Base-by-base conservation (phyloP, 2,329 filamentous ascomycete species). In the Paramyrothecium roridum region DNA sequence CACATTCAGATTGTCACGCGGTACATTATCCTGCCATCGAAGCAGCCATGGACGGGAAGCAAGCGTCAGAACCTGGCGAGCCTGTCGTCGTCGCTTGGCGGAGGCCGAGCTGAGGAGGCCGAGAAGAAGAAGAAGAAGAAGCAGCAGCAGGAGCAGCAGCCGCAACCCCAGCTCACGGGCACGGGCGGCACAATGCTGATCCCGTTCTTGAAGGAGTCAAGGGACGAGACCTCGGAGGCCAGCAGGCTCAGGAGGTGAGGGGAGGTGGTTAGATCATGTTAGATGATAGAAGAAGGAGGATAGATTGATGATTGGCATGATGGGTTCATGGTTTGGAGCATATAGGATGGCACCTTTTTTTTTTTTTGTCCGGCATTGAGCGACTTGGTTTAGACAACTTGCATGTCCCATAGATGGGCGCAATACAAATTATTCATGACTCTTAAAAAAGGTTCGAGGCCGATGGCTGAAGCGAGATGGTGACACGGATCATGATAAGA, bases 1-100 rank as follows among this genome's bases (percentile, higher is more conserved):
- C 93, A 98, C 68, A 90, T 97, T 62, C 86, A 90, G 69, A 90
- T 98, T 56, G 93, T 97, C 3, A 90, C 90, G 34, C 82, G 91
- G 50, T 98, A 96, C 71, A 96, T 98, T 65, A 87, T 97, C 61
- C 77, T 95, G 54, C 91, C 92, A 22, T 89, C 89, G 0, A 81
- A 73, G 53, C 73, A 77, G 55, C 67, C 70, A 17, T 63, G 63
- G 60, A 56, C 51, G 72, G 59, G 50, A 48, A 48, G 50, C 30
- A 64, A 59, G 22, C 64, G 61, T 8, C 67, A 69, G 56, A 81
- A 81, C 56, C 62, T 81, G 52, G 76, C 78, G 1, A 80, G 75
- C 23, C 26, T 30, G 26, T 75, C 75, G 0, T 79, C 76, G 16
- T 71, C 73, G 13, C 57, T 19, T 6, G 37, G 13, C 13, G 37